These are phyloP conservation scores for Gonapodya prolifera DNA, from an alignment of 192 early-diverging fungal species.

Conservation along the genomic window DNA sequence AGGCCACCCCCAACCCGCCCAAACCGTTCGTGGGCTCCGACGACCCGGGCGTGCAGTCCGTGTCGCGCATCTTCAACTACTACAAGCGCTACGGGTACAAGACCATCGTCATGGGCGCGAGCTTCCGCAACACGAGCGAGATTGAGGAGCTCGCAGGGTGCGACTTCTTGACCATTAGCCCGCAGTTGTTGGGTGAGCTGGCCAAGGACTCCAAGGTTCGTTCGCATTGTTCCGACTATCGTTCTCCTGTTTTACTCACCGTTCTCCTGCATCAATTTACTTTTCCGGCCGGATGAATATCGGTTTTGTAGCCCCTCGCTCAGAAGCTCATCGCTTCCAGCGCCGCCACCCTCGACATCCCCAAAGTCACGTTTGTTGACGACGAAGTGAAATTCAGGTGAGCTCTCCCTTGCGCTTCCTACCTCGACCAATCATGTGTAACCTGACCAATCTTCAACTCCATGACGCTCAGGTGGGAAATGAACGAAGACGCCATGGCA, in stretches of 20 bases:
- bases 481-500: slow-evolving; percentile 96
- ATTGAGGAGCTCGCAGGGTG: slow-evolving; percentile 94
- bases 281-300: too few species aligned
- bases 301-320: too few species aligned
- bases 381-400: slow-evolving; percentile 83
- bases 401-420: too few species aligned
- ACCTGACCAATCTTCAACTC: too few species aligned
- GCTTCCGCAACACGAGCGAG: slow-evolving; percentile 94
- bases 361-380: slow-evolving; percentile 50
- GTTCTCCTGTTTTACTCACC: too few species aligned
- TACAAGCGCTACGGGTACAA: slow-evolving; percentile 97
- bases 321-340: slow-evolving; percentile 60
- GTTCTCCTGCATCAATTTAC: too few species aligned
- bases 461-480: too few species aligned
- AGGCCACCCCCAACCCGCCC: slow-evolving; percentile 69
- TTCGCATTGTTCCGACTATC: too few species aligned
- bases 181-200: slow-evolving; percentile 72
- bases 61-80: slow-evolving; percentile 96
- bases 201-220: slow-evolving; percentile 44
- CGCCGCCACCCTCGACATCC: slow-evolving; percentile 38
- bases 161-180: slow-evolving; percentile 96
- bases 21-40: slow-evolving; percentile 61
- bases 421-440: too few species aligned
- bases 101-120: slow-evolving; percentile 99
- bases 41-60: slow-evolving; percentile 91